Evolutionary conservation across 139 green algal genomes (phyloP).

Genomic region (Micromonas commoda): DNA sequence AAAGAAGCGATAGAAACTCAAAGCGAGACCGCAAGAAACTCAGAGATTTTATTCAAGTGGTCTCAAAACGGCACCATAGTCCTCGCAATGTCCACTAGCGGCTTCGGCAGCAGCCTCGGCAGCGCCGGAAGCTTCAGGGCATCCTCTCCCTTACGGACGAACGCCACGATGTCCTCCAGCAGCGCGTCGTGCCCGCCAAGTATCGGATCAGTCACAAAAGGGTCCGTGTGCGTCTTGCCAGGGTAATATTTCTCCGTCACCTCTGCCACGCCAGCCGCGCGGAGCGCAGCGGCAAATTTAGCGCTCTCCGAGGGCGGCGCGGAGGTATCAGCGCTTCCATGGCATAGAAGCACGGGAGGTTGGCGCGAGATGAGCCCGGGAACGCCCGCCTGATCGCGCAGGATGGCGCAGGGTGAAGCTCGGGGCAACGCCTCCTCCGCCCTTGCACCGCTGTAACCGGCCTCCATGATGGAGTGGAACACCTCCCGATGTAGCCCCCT

Average conservation of each 20-base stretch:
- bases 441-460: not conserved
- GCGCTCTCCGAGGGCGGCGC: not conserved
- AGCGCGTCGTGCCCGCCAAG: slow-evolving; percentile 4
- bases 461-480: slow-evolving; percentile 27
- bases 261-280: not conserved
- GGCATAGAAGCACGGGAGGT: slow-evolving; percentile 1
- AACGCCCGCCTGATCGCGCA: not conserved
- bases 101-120: not conserved
- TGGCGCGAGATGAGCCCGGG: not conserved
- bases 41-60: not conserved
- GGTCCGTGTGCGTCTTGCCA: slow-evolving; percentile 23
- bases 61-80: not conserved
- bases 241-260: slow-evolving; percentile 19
- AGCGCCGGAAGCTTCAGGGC: not conserved
- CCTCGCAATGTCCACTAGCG: not conserved
- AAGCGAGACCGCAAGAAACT: not conserved
- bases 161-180: slow-evolving; percentile 8
- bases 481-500: slow-evolving; percentile 16
- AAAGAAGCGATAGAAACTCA: too few species aligned
- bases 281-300: not conserved
- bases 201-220: slow-evolving; percentile 22
- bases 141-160: not conserved
- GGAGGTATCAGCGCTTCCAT: slow-evolving; percentile 7
- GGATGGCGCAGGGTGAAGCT: not conserved
- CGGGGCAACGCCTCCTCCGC: slow-evolving; percentile 8